Percentiles rank a stretch among this genome's conserved stretches.
Conservation (phyloP, 2,329 filamentous ascomycete genomes). For the Aspergillus chevalieri region DNA sequence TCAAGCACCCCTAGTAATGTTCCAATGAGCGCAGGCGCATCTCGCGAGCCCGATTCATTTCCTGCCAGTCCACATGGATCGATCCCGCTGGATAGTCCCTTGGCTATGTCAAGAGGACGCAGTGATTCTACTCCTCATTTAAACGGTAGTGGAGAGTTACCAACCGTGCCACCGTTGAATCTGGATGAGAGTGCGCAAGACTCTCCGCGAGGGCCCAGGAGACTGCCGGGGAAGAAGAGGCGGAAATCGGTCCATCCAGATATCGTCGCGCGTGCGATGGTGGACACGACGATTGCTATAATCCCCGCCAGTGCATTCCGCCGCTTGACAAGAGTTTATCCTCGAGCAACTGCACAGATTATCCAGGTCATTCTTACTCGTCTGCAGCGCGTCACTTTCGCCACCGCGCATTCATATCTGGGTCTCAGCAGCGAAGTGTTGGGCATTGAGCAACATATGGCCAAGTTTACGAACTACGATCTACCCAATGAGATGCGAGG, state of each 20-base stretch:
- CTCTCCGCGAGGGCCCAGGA: constrained; percentile 9
- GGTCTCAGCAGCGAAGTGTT: constrained; percentile 87
- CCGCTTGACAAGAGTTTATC: constrained; percentile 85
- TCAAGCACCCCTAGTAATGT: constrained; percentile 30
- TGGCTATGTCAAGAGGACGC: constrained; percentile 15
- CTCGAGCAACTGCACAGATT: constrained; percentile 93
- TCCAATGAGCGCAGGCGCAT: constrained; percentile 19
- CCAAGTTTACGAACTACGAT: constrained; percentile 84
- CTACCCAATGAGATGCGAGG: constrained; percentile 86
- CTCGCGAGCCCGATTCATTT: constrained; percentile 32
- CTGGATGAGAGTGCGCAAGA: constrained; percentile 48
- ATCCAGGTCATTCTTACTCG: constrained; percentile 95
- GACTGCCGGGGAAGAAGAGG: constrained; percentile 26
- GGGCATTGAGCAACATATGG: constrained; percentile 88
- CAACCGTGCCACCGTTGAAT: constrained; percentile 68
- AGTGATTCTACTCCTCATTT: constrained; percentile 13
- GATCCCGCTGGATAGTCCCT: constrained; percentile 19
- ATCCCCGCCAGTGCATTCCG: constrained; percentile 95
- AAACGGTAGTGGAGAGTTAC: constrained; percentile 34
- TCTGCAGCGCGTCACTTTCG: constrained; percentile 87
- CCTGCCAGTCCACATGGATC: constrained; percentile 32
- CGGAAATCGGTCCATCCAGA: constrained; percentile 83
- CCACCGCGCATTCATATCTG: constrained; percentile 90
- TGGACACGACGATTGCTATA: constrained; percentile 96
- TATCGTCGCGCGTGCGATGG: constrained; percentile 89